phyloP scores from a whole-genome alignment of 768 basidiomycete species.

The Rhizopogon vesiculosus region DNA sequence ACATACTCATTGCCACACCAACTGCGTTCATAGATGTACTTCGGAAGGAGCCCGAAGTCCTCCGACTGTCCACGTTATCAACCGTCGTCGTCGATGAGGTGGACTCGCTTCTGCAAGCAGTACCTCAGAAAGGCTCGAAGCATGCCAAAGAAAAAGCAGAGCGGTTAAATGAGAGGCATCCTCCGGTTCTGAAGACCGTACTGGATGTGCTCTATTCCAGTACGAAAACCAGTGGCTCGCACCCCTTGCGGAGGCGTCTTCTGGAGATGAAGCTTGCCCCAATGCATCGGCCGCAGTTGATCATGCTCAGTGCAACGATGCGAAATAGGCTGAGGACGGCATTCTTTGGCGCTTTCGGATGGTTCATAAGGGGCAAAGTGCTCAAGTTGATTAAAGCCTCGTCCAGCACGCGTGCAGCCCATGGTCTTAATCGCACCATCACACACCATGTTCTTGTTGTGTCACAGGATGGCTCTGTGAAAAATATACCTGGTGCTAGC shows the following conservation, averaged over 20 bases:
- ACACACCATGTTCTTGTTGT: conserved; percentile 61
- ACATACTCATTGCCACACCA: conserved; percentile 70
- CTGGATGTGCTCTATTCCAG: conserved; percentile 52
- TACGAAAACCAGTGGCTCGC: conserved; percentile 15
- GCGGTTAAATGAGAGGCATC: conserved; percentile 46
- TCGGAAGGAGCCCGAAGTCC: conserved; percentile 34
- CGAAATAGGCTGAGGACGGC: conserved; percentile 36
- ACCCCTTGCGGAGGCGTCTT: conserved; percentile 4
- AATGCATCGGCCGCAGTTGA: conserved; percentile 47
- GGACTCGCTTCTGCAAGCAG: conserved; percentile 62
- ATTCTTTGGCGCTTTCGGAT: conserved; percentile 52
- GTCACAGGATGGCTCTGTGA: conserved; percentile 43
- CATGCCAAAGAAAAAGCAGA: conserved; percentile 33
- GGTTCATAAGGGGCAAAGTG: conserved; percentile 44
- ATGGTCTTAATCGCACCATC: conserved; percentile 23
- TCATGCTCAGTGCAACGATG: conserved; percentile 71
- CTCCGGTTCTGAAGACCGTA: conserved; percentile 53
- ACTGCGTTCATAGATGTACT: conserved; percentile 60
- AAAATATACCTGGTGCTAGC: conserved; percentile 50
- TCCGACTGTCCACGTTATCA: conserved; percentile 44
- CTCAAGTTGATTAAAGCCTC: conserved; percentile 20
- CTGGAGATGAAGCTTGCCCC: conserved; percentile 4
- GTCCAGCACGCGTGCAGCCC: conserved; percentile 21
- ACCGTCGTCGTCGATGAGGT: conserved; percentile 73
- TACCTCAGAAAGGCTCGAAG: conserved; percentile 38